Evolutionary conservation across 169 alveolate genomes (phyloP), one percentile per base, ranked within the genome.

Genomic region (Plasmodium vivax): DNA sequence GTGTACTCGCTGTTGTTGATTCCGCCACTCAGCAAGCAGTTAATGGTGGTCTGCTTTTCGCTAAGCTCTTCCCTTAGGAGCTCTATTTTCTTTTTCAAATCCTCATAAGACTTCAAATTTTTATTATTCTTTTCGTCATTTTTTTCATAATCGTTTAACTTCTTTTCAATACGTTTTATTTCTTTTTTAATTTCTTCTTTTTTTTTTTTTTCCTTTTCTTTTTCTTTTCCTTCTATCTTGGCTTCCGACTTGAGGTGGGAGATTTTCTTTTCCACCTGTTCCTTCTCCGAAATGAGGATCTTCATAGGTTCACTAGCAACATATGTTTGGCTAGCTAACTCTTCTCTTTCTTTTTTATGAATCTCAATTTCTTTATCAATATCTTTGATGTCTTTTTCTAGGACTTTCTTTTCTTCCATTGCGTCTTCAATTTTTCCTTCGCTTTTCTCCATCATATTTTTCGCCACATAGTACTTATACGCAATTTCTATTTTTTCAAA

Each of bases 141-240:
- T 88, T 93, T 88, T 92, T 95, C 96, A 80, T 96, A 95, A 93
- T 96, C 96, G 85, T 94, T 85, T 83, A 95, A 81, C 72, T 94
- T 93, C 8, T 87, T 75, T 62, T 95, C 96, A 56, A 93, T 73
- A 41, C 84, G 77, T 56, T 95, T 87, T 77, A 95, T 94, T 73
- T 93, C 95, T 79, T 96, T 96, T 12, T 87, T 92, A 77, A 95
- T 95, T 84, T 94, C 94, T 75, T 92, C 96, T 80, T 93, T 96
- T 62, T 92, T 90, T 54, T 90, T 93, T 4, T 92, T 96, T 19
- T 90, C 93, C 54, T 93, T 84, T 72, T 79, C 96, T 72, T 54
- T 96, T 73, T 96, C 95, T 73, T 81, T 72, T 54, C 74, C 84
- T 74, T 87, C 92, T 12, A 79, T 85, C 41, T 93, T 93, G 16